Conservation (phyloP, 108 stramenopile species). For the Cylindrotheca fusiformis region DNA sequence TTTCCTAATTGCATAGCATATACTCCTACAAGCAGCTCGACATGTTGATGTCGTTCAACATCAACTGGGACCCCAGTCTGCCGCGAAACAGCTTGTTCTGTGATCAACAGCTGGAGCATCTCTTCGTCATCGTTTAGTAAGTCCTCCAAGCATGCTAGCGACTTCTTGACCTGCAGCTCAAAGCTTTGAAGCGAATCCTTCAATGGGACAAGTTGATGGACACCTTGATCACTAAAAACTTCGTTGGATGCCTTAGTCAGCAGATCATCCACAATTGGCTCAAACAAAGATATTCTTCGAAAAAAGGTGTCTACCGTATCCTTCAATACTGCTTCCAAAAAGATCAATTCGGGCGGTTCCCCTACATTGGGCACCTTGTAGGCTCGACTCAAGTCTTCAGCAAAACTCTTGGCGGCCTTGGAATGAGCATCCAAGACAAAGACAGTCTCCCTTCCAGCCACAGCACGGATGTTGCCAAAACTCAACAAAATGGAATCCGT, state of each 20-base stretch:
- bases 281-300: constrained; percentile 73
- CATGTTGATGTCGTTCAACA: constrained; percentile 56
- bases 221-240: constrained; percentile 62
- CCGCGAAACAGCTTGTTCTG: constrained; percentile 62
- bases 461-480: constrained; percentile 78
- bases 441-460: constrained; percentile 51
- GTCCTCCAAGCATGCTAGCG: constrained; percentile 60
- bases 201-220: constrained; percentile 78
- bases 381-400: constrained; percentile 29
- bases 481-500: constrained; percentile 60
- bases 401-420: constrained; percentile 45
- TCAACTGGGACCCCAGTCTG: constrained; percentile 43
- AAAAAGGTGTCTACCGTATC: constrained; percentile 75
- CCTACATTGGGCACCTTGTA: constrained; percentile 17
- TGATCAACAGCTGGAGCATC: constrained; percentile 76
- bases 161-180: constrained; percentile 76
- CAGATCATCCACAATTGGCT: constrained; percentile 81
- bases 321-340: constrained; percentile 77
- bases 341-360: constrained; percentile 68
- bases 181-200: constrained; percentile 81
- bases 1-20: constrained; percentile 76
- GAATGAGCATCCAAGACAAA: constrained; percentile 78
- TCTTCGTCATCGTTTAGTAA: constrained; percentile 80
- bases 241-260: constrained; percentile 63
- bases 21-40: constrained; percentile 81